Percentiles rank a stretch among this genome's conserved stretches.
These are phyloP conservation scores for Metschnikowia matae DNA, from an alignment of 805 yeast genomes.

Conservation along the genomic window DNA sequence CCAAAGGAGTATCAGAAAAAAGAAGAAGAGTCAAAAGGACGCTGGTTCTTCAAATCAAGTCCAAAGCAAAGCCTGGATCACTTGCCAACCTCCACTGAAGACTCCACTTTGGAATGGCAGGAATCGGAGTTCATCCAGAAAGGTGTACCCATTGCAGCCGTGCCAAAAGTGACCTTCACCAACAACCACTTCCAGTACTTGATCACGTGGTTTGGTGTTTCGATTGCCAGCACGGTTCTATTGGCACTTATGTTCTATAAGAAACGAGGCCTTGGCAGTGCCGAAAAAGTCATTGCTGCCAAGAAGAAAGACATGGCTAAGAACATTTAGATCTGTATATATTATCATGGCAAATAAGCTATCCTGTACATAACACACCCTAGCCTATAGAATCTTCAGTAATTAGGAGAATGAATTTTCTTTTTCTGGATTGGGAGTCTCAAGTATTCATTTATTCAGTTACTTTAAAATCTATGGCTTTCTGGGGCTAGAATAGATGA, in stretches of 20 bases:
- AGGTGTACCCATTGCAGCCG: slow-evolving; percentile 88
- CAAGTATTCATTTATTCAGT: too few species aligned
- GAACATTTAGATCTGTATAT: slow-evolving; percentile 6
- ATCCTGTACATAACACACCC: too few species aligned
- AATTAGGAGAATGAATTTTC: too few species aligned
- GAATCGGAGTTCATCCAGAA: slow-evolving; percentile 58
- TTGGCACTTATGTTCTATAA: slow-evolving; percentile 39
- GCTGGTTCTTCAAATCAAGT: slow-evolving; percentile 13
- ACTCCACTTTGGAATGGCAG: slow-evolving; percentile 36
- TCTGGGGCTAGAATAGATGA: too few species aligned
- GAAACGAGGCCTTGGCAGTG: slow-evolving; percentile 28
- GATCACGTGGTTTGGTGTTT: slow-evolving; percentile 92
- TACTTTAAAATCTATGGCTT: too few species aligned
- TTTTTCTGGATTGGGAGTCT: too few species aligned
- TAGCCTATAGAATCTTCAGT: too few species aligned
- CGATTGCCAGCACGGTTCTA: slow-evolving; percentile 66
- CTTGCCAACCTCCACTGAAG: slow-evolving; percentile 22
- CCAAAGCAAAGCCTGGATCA: slow-evolving; percentile 12
- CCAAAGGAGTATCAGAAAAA: slow-evolving; percentile 9
- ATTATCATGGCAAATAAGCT: too few species aligned
- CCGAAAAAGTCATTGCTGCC: slow-evolving; percentile 39
- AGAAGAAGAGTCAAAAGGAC: slow-evolving; percentile 5
- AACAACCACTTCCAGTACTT: slow-evolving; percentile 91
- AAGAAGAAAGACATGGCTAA: slow-evolving; percentile 36
- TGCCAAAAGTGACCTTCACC: slow-evolving; percentile 74